These are phyloP conservation scores for Flaveria ramosissima DNA, from an alignment of 129 eudicot genomes.

Conservation along the genomic window DNA sequence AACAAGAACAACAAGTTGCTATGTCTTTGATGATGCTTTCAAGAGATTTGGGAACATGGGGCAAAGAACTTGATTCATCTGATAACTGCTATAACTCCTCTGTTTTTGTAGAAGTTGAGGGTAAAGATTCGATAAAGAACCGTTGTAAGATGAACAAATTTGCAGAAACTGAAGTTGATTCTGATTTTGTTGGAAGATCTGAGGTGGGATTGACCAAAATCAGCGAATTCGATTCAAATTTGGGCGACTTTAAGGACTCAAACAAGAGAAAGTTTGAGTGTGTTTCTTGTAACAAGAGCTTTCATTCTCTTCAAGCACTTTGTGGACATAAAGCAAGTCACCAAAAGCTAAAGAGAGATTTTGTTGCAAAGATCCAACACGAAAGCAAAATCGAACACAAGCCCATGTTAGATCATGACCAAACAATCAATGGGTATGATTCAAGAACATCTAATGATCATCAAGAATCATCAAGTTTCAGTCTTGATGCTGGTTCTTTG, in stretches of 20 bases:
- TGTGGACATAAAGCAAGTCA: constrained; percentile 98
- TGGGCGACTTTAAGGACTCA: constrained; percentile 23
- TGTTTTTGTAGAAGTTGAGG: constrained; percentile 35
- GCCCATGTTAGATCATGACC: constrained; percentile 27
- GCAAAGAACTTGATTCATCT: constrained; percentile 42
- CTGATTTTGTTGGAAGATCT: constrained; percentile 40
- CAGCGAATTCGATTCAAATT: constrained; percentile 23
- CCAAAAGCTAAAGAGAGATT: constrained; percentile 63
- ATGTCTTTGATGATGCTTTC: constrained; percentile 88
- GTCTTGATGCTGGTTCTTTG: constrained; percentile 33
- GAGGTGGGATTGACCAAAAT: constrained; percentile 36
- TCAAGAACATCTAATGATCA: constrained; percentile 27
- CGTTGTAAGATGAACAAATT: constrained; percentile 17
- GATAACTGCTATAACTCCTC: constrained; percentile 42
- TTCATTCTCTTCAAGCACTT: constrained; percentile 82
- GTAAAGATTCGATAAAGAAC: constrained; percentile 25
- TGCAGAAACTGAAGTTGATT: constrained; percentile 26
- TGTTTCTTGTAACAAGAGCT: constrained; percentile 67
- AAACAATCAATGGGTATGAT: constrained; percentile 29
- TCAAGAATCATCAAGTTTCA: constrained; percentile 39
- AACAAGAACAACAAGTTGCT: constrained; percentile 81
- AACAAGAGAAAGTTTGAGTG: constrained; percentile 59
- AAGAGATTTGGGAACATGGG: constrained; percentile 53
- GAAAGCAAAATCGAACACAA: constrained; percentile 36
- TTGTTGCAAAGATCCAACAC: constrained; percentile 37